A percentile compares a stretch with the other conserved stretches of the same genome.
These are phyloP conservation scores for Pistacia integerrima DNA, from an alignment of 345 rosid species.

Conservation along the genomic window DNA sequence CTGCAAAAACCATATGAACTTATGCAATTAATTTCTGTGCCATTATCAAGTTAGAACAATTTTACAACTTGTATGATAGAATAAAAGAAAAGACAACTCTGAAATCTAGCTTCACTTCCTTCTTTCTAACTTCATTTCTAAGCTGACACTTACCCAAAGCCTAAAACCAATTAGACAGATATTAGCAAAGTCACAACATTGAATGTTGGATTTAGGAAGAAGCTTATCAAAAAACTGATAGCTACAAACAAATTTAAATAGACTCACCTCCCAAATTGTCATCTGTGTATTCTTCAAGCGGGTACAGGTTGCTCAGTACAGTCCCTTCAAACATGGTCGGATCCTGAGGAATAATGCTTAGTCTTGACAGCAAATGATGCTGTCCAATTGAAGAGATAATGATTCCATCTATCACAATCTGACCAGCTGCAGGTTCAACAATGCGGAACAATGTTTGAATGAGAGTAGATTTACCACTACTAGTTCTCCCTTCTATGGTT, in stretches of 20 bases:
- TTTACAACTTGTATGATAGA: too few relatives aligned
- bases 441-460: constrained; percentile 82
- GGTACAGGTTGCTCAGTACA: constrained; percentile 77
- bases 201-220: too few relatives aligned
- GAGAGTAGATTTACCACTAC: constrained; percentile 89
- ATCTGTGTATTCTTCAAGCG: constrained; percentile 84
- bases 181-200: neutral
- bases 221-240: too few relatives aligned
- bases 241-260: neutral
- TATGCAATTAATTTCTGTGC: neutral
- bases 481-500: constrained; percentile 92
- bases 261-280: constrained; percentile 84
- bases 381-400: constrained; percentile 66
- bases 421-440: constrained; percentile 74
- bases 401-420: constrained; percentile 65
- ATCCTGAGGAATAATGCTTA: constrained; percentile 90
- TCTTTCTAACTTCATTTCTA: constrained; percentile 80
- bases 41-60: neutral
- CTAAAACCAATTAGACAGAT: constrained; percentile 35
- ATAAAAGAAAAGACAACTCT: constrained; percentile 14
- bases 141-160: constrained; percentile 92
- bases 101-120: constrained; percentile 72
- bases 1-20: constrained; percentile 33
- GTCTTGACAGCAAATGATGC: constrained; percentile 74
- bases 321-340: constrained; percentile 97